Evolutionary conservation across 2,329 filamentous ascomycete genomes (phyloP).

Genomic region (Cadophora sp.): DNA sequence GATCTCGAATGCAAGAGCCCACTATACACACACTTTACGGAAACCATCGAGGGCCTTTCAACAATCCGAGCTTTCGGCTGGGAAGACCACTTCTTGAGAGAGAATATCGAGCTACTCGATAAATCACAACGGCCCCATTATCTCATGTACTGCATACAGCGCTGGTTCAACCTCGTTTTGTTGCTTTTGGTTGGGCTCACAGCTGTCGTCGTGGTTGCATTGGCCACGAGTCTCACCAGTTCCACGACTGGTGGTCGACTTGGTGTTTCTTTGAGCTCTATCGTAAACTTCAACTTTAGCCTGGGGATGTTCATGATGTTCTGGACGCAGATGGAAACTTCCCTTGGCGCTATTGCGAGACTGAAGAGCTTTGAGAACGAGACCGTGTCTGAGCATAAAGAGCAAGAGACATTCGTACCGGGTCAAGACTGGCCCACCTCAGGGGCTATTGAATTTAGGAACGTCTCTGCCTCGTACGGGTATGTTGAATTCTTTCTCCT

Average conservation of each 20-base stretch:
- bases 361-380: slow-evolving; percentile 29
- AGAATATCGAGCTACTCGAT: slow-evolving; percentile 57
- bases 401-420: slow-evolving; percentile 32
- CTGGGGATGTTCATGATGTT: slow-evolving; percentile 31
- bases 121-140: slow-evolving; percentile 63
- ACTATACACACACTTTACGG: slow-evolving; percentile 56
- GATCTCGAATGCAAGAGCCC: slow-evolving; percentile 55
- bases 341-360: slow-evolving; percentile 40
- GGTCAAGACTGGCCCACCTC: slow-evolving; percentile 36
- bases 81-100: slow-evolving; percentile 52
- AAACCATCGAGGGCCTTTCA: slow-evolving; percentile 52
- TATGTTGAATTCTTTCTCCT: slow-evolving; percentile 36
- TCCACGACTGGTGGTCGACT: slow-evolving; percentile 41
- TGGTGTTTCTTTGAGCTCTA: slow-evolving; percentile 43
- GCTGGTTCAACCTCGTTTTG: slow-evolving; percentile 58
- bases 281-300: slow-evolving; percentile 39
- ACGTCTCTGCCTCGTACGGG: slow-evolving; percentile 44
- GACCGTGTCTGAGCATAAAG: slow-evolving; percentile 32
- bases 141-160: slow-evolving; percentile 61
- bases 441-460: slow-evolving; percentile 46
- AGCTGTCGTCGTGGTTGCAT: slow-evolving; percentile 43
- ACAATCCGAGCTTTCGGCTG: slow-evolving; percentile 49
- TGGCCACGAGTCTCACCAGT: slow-evolving; percentile 41
- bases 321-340: slow-evolving; percentile 43
- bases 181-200: slow-evolving; percentile 34